Evolutionary conservation across 1,284 basidiomycete species (phyloP), one percentile per base, ranked within the genome.

Genomic region (Rhodotorula sp.): DNA sequence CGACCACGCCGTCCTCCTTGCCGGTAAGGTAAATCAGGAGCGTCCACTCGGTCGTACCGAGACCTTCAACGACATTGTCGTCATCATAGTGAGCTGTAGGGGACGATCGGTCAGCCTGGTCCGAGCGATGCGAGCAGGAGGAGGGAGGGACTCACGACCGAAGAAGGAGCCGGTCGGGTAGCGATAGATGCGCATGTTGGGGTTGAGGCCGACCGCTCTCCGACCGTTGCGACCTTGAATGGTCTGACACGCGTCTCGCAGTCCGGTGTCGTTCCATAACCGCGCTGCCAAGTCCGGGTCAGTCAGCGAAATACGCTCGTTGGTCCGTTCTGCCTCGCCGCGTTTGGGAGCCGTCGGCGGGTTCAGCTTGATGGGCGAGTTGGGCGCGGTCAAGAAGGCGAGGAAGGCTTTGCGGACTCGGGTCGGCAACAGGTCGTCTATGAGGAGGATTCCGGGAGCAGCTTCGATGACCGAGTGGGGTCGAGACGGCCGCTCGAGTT

Each of bases 51-150:
- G 88, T 88, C 77, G 62, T 57, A n/a, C 26, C 1, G 72, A 59
- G 60, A 78, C 85, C 84, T 14, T 84, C 82, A 89, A 85, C 34
- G 12, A 49, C 2, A 43, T 57, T 55, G 26, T 86, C 86, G 76
- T 90, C 90, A 76, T 91, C 90, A 76, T 90, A 91, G 79, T 91
- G 90, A 21, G 86, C 85, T 38, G 88, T 87, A 80, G 89, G 79
- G 18, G 43, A 45, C 7, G 21, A 26, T 55, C 26, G 16, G 26
- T 16, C 26, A 28, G 26, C 26, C n/a, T 54, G 52, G 52, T n/a
- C 52, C n/a, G 52, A 54, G 77, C 2, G 45, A 57, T 28, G 19
- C 15, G 26, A 49, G 55, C 3, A 28, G 10, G 23, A 52, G 7
- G 18, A 38, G 52, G 43, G 68, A 78, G 78, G 70, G 77, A 80